Evolutionary conservation across 2,329 filamentous ascomycete species (phyloP), one percentile per base, ranked within the genome.

Genomic region (Clarireedia hainanense): DNA sequence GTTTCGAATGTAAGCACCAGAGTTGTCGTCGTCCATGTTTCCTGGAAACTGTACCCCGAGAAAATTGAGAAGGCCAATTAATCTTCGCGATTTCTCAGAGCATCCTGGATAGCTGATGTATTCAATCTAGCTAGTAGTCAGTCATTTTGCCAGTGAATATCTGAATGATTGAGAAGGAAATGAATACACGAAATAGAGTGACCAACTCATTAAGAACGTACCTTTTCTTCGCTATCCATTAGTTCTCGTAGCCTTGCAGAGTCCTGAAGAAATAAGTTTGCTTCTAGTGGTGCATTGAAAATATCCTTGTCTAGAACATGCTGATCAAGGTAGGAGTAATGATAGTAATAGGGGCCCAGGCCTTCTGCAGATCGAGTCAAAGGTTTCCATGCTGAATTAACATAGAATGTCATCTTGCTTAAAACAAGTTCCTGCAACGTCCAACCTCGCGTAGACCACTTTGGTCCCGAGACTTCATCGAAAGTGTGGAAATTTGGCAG

Each of bases 341-440:
- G 57, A 50, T 67, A 65, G 57, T 71, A 70, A 40, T 67, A 69
- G 23, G 61, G 60, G 3, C 69, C 69, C 7, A 71, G 40, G 4
- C 54, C 62, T 43, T 71, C 69, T 20, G 67, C 61, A 30, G 65
- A 61, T 20, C 69, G 58, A 6, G 56, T 57, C 42, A 71, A 57
- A 43, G 59, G 57, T 37, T 60, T 26, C 69, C 70, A 71, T 2
- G 57, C 27, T 4, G 64, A 65, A 53, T 71, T 71, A 42, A 66
- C 64, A 59, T 69, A 71, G 56, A 66, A 71, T 2, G 68, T 68
- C 37, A 65, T 64, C 59, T 68, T 70, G 58, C 69, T 71, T 60
- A 71, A 61, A 34, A 69, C 63, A 26, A 69, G 61, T 47, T 70
- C 68, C 40, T 70, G 67, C 3, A 70, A 60, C 12, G 69, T 69